phyloP scores from a whole-genome alignment of 371 early-diverging fungal species.

The Umbelopsis sp. region DNA sequence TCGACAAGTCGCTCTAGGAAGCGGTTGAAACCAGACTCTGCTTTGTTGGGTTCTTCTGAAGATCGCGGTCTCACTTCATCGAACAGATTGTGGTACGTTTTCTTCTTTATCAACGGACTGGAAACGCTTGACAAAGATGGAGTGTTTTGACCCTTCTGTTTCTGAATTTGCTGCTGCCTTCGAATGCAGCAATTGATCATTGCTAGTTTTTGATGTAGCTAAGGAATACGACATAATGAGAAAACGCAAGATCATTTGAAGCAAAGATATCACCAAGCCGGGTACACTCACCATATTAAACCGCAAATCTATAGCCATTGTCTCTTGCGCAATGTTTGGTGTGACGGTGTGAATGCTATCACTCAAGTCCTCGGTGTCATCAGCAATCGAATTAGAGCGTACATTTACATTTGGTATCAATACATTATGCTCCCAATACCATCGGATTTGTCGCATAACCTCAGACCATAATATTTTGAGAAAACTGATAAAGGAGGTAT shows the following conservation, averaged over 20 bases:
- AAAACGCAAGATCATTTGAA: background rate
- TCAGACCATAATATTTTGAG: constrained; percentile 69
- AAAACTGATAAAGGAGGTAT: constrained; percentile 61
- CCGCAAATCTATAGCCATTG: constrained; percentile 69
- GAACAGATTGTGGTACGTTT: constrained; percentile 17
- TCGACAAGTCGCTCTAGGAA: constrained; percentile 32
- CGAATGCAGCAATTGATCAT: constrained; percentile 89
- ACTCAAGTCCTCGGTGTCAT: constrained; percentile 15
- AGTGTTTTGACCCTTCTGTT: background rate
- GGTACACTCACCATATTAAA: constrained; percentile 57
- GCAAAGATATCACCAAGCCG: background rate
- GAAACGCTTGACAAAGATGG: background rate
- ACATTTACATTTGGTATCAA: constrained; percentile 61
- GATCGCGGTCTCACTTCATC: constrained; percentile 18
- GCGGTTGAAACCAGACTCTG: constrained; percentile 22
- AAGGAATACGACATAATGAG: background rate
- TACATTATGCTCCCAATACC: constrained; percentile 65
- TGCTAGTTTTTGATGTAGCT: constrained; percentile 86
- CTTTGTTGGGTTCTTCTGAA: background rate
- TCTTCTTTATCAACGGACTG: background rate
- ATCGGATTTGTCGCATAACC: constrained; percentile 59
- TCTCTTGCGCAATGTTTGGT: constrained; percentile 24
- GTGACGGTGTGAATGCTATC: constrained; percentile 25
- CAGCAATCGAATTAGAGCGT: constrained; percentile 11
- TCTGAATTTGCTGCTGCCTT: constrained; percentile 42